phyloP scores from a whole-genome alignment of 2,329 filamentous ascomycete species.

The Amauroascus niger region DNA sequence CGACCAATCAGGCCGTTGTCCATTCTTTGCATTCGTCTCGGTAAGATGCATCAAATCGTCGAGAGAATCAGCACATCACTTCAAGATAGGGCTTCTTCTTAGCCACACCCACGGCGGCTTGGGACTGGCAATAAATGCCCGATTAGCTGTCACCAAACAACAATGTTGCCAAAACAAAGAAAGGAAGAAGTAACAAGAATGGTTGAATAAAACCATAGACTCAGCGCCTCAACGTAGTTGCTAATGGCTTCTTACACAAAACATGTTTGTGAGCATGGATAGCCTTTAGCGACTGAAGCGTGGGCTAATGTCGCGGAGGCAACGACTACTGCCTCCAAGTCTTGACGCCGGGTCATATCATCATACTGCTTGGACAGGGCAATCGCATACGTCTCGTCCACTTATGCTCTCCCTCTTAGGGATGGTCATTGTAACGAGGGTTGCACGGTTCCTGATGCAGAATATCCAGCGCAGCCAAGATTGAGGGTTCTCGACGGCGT shows the following conservation, averaged over 20 bases:
- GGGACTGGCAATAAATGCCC: constrained; percentile 36
- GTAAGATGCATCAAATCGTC: constrained; percentile 58
- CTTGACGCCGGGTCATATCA: background rate
- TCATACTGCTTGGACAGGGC: background rate
- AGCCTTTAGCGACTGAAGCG: too few relatives aligned
- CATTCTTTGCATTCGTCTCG: constrained; percentile 49
- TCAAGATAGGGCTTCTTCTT: constrained; percentile 39
- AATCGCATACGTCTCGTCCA: too few relatives aligned
- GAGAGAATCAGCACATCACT: constrained; percentile 57
- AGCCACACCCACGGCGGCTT: constrained; percentile 51
- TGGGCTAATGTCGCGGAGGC: too few relatives aligned
- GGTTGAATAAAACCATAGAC: too few relatives aligned
- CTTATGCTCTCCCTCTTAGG: too few relatives aligned
- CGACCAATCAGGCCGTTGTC: constrained; percentile 44
- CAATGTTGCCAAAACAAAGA: background rate
- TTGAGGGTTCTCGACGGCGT: too few relatives aligned
- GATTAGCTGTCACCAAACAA: background rate
- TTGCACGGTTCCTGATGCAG: too few relatives aligned
- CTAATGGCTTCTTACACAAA: background rate
- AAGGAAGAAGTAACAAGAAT: too few relatives aligned
- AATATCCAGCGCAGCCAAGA: too few relatives aligned
- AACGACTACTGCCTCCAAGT: too few relatives aligned
- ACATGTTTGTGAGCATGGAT: background rate
- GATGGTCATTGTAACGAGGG: too few relatives aligned
- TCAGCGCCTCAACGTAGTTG: background rate